phyloP scores from a whole-genome alignment of 495 filamentous ascomycete genomes.

The Bacidia gigantensis region DNA sequence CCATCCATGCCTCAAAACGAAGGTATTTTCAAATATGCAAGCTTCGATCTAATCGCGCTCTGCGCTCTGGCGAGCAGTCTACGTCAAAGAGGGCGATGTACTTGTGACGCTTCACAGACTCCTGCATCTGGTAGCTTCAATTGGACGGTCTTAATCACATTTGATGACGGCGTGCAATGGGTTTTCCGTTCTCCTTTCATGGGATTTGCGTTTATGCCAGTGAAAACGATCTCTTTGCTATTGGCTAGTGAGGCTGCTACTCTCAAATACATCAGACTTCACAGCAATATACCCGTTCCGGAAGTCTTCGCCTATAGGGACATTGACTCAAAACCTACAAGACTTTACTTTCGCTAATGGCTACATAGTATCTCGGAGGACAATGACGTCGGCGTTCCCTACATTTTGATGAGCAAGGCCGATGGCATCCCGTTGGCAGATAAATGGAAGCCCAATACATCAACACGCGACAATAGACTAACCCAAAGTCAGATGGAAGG shows the following conservation, averaged over 20 bases:
- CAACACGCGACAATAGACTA: not conserved
- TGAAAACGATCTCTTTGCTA: conserved; percentile 16
- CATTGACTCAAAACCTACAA: too few relatives aligned
- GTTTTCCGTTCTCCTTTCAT: conserved; percentile 20
- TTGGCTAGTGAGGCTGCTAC: conserved; percentile 20
- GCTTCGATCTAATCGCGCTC: not conserved
- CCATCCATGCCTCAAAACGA: not conserved
- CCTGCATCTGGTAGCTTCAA: conserved; percentile 21
- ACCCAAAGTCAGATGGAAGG: not conserved
- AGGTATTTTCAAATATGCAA: not conserved
- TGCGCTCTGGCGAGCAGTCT: not conserved
- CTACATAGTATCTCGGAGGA: conserved; percentile 16
- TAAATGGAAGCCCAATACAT: too few relatives aligned
- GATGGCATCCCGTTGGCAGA: conserved; percentile 13
- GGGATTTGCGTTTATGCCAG: conserved; percentile 9
- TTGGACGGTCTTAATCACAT: conserved; percentile 20
- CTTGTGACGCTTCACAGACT: conserved; percentile 13
- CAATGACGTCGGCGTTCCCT: conserved; percentile 20
- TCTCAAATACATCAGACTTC: conserved; percentile 16
- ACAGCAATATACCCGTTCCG: conserved; percentile 22
- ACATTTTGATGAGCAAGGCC: conserved; percentile 22
- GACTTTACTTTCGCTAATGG: conserved; percentile 18
- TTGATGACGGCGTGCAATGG: conserved; percentile 21
- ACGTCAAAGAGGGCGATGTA: not conserved
- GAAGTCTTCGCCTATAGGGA: not conserved